A percentile compares a stretch with the other conserved stretches of the same genome.
phyloP scores from a whole-genome alignment of 2,329 filamentous ascomycete species.

The Dactylellina leptospora region DNA sequence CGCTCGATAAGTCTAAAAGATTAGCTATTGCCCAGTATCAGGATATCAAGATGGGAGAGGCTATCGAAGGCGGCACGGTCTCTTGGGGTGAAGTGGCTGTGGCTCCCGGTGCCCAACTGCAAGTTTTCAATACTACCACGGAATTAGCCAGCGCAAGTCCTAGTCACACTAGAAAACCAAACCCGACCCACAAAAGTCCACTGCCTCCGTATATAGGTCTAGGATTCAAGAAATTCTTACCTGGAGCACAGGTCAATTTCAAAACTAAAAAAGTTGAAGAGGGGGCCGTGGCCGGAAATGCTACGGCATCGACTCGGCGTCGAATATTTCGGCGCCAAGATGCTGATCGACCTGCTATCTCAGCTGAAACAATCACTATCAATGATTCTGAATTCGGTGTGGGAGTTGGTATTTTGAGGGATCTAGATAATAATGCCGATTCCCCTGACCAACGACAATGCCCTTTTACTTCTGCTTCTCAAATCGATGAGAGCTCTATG shows the following conservation, averaged over 20 bases:
- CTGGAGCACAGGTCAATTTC: not conserved
- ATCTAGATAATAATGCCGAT: not conserved
- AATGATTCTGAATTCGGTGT: constrained; percentile 12
- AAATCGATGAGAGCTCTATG: constrained; percentile 9
- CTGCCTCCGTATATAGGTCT: constrained; percentile 1
- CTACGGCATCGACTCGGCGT: not conserved
- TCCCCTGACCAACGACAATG: constrained; percentile 19
- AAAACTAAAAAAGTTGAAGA: constrained; percentile 15
- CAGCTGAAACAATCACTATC: constrained; percentile 2
- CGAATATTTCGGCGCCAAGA: not conserved
- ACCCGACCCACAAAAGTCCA: constrained; percentile 2
- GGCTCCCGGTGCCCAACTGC: constrained; percentile 5
- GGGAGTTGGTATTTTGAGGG: constrained; percentile 7
- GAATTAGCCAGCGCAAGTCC: not conserved
- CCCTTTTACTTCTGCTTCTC: constrained; percentile 2
- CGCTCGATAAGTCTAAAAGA: constrained; percentile 11
- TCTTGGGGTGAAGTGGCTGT: constrained; percentile 13
- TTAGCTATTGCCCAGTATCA: constrained; percentile 13
- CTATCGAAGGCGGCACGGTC: constrained; percentile 12
- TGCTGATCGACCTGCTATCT: not conserved
- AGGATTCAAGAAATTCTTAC: constrained; percentile 12
- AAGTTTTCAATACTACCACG: constrained; percentile 10
- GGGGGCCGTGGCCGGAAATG: not conserved
- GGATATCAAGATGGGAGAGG: constrained; percentile 21
- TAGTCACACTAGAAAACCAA: not conserved